phyloP scores from a whole-genome alignment of 768 basidiomycete genomes.

The Sarcodon sp. region DNA sequence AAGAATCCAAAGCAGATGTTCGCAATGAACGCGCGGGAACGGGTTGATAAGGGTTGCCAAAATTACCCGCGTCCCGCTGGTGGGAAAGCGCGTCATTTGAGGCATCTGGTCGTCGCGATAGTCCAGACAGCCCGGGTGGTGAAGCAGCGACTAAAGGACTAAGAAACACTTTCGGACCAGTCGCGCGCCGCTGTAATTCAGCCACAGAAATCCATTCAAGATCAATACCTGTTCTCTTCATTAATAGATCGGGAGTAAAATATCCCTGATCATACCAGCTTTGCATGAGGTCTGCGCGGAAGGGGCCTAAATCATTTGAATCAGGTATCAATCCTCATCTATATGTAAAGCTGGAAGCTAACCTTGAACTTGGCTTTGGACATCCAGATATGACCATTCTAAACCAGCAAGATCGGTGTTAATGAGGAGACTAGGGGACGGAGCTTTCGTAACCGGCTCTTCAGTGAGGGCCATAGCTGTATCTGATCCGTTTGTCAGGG shows the following conservation, averaged over 20 bases:
- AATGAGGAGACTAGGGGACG: constrained; percentile 23
- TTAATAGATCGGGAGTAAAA: constrained; percentile 69
- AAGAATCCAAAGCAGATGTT: constrained; percentile 54
- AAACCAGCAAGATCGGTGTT: constrained; percentile 42
- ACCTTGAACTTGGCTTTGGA: constrained; percentile 89
- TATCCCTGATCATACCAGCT: constrained; percentile 90
- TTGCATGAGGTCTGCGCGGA: constrained; percentile 83
- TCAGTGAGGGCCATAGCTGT: not conserved
- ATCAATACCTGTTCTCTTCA: constrained; percentile 71
- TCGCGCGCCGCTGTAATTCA: constrained; percentile 39
- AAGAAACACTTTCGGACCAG: constrained; percentile 51
- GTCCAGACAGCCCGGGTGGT: constrained; percentile 44
- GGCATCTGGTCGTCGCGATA: constrained; percentile 32
- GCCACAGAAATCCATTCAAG: constrained; percentile 54
- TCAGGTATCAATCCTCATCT: not conserved
- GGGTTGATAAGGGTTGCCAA: constrained; percentile 53
- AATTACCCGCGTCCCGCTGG: constrained; percentile 21
- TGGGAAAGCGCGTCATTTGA: constrained; percentile 4
- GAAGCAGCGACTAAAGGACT: constrained; percentile 27
- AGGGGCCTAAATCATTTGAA: constrained; percentile 49
- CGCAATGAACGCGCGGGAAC: constrained; percentile 48
- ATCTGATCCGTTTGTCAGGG: not conserved
- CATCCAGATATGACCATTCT: constrained; percentile 91
- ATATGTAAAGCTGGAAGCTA: constrained; percentile 6
- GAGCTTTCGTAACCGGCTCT: not conserved